Percentiles rank a stretch among this genome's conserved stretches.
These are phyloP conservation scores for Ascochyta pisi DNA, from an alignment of 2,329 filamentous ascomycete genomes.

Conservation along the genomic window DNA sequence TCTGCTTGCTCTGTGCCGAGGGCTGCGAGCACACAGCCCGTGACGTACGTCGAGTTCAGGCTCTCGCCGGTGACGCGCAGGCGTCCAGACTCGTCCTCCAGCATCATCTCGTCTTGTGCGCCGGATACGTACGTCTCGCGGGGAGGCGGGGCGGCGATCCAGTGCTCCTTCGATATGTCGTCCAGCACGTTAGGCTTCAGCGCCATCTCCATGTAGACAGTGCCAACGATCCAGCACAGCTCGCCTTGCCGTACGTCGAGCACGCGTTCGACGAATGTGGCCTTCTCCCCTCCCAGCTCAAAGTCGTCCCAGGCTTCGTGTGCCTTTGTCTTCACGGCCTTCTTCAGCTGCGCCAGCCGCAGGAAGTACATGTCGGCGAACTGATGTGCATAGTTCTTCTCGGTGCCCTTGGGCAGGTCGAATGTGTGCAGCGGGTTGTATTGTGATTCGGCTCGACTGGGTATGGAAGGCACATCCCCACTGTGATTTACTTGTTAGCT, in stretches of 20 bases:
- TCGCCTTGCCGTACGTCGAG: conserved; percentile 95
- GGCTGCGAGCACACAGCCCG: conserved; percentile 91
- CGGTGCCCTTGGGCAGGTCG: conserved; percentile 67
- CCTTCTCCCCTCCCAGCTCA: conserved; percentile 76
- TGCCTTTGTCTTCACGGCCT: conserved; percentile 77
- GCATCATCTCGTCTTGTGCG: conserved; percentile 74
- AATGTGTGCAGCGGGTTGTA: conserved; percentile 83
- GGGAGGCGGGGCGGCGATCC: conserved; percentile 82
- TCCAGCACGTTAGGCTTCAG: conserved; percentile 96
- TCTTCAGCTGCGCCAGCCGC: conserved; percentile 85
- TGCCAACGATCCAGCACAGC: conserved; percentile 93
- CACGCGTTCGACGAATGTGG: conserved; percentile 81
- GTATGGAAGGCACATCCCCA: conserved; percentile 31
- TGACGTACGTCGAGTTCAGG: conserved; percentile 77
- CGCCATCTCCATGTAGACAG: conserved; percentile 96
- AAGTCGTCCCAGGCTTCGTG: conserved; percentile 78
- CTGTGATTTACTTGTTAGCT: conserved; percentile 26
- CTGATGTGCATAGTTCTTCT: conserved; percentile 85
- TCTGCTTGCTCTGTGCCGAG: conserved; percentile 92
- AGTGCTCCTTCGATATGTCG: conserved; percentile 94
- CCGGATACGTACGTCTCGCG: conserved; percentile 77
- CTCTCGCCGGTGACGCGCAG: conserved; percentile 77
- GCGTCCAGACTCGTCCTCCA: conserved; percentile 95
- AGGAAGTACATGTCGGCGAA: conserved; percentile 98
- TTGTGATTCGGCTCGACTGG: conserved; percentile 52